phyloP scores from a whole-genome alignment of 495 filamentous ascomycete species.

The Penicillium riverlandense region DNA sequence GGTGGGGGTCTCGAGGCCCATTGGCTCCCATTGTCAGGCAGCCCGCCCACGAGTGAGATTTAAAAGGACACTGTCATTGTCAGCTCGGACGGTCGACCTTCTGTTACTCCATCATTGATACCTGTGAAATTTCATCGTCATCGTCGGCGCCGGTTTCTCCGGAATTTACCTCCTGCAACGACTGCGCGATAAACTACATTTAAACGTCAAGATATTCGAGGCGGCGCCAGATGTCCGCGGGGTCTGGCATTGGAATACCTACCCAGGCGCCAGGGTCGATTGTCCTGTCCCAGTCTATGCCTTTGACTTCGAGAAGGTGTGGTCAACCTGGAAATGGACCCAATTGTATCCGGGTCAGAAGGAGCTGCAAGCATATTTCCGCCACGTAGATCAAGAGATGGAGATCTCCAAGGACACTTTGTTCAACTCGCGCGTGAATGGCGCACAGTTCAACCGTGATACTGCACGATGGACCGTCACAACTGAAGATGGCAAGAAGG shows the following conservation, averaged over 20 bases:
- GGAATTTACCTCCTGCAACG: no score
- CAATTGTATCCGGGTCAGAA: conserved; percentile 42
- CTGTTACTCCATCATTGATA: no score
- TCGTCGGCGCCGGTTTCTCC: no score
- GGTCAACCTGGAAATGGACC: conserved; percentile 46
- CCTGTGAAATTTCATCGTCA: no score
- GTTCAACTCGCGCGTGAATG: conserved; percentile 42
- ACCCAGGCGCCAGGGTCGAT: conserved; percentile 44
- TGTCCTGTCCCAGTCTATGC: conserved; percentile 44
- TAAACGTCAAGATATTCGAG: conserved; percentile 34
- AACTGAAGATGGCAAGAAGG: conserved; percentile 37
- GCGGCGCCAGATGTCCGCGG: conserved; percentile 39
- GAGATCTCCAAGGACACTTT: conserved; percentile 43
- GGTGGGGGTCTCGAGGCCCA: no score
- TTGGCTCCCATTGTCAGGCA: no score
- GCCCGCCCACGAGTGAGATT: no score
- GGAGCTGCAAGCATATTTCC: conserved; percentile 49
- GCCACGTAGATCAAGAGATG: conserved; percentile 43
- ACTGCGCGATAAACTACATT: not conserved
- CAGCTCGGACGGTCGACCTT: no score
- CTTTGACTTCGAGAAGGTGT: conserved; percentile 43
- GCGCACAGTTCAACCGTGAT: conserved; percentile 35
- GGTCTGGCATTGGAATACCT: conserved; percentile 45
- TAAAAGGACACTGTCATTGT: no score
- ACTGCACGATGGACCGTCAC: conserved; percentile 39